A percentile compares a stretch with the other conserved stretches of the same genome.
phyloP scores from a whole-genome alignment of 2,329 filamentous ascomycete genomes.

The Verticillium klebahnii region DNA sequence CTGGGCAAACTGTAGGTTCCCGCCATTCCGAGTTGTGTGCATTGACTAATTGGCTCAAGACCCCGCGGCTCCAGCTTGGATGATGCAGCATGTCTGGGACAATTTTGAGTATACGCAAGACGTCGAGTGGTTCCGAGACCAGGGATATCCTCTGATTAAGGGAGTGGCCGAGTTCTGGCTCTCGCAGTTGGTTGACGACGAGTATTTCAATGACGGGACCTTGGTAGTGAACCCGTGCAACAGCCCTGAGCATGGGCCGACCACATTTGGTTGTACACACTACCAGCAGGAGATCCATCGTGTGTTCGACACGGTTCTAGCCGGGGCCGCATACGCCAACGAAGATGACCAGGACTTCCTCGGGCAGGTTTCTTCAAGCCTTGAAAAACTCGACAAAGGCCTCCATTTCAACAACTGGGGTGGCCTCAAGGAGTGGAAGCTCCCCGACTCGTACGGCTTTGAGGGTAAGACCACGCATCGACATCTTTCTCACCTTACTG shows the following conservation, averaged over 20 bases:
- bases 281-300: conserved; percentile 47
- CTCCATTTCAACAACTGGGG: conserved; percentile 23
- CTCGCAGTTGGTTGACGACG: conserved; percentile 45
- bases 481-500: conserved; percentile 50
- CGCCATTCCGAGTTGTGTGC: too few species aligned
- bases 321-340: conserved; percentile 14
- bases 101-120: conserved; percentile 50
- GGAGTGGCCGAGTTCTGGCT: conserved; percentile 52
- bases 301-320: conserved; percentile 31
- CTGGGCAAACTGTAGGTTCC: conserved; percentile 25
- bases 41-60: conserved; percentile 29
- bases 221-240: conserved; percentile 55
- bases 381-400: conserved; percentile 27
- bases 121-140: conserved; percentile 35
- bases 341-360: conserved; percentile 25
- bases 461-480: conserved; percentile 21
- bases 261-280: conserved; percentile 49
- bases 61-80: conserved; percentile 48
- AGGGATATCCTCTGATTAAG: conserved; percentile 50
- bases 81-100: conserved; percentile 57
- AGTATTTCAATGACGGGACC: conserved; percentile 42
- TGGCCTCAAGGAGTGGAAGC: conserved; percentile 29
- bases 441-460: conserved; percentile 23
- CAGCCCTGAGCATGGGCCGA: conserved; percentile 51
- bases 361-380: conserved; percentile 31